These are phyloP conservation scores for Heliamphora pulchella DNA, from an alignment of 179 eudicot species.

Conservation along the genomic window DNA sequence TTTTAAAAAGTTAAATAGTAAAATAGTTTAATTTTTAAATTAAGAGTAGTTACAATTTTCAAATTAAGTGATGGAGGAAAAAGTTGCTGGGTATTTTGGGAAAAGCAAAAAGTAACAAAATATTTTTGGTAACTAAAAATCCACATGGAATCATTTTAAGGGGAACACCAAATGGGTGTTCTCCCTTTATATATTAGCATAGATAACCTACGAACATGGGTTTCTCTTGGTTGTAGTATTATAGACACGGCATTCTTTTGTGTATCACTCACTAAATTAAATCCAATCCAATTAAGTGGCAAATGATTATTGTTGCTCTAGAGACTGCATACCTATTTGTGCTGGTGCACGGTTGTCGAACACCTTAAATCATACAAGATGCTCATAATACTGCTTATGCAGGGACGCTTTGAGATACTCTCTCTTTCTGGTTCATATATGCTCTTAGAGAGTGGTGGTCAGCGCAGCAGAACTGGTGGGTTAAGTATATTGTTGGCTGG, in stretches of 20 bases:
- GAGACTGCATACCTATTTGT: background rate
- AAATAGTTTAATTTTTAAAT: too few species aligned
- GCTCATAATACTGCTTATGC: slow-evolving; percentile 14
- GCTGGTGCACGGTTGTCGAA: background rate
- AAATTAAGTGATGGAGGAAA: too few species aligned
- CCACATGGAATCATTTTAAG: too few species aligned
- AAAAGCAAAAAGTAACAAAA: too few species aligned
- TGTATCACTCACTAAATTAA: background rate
- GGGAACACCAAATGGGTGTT: too few species aligned
- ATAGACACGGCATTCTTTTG: background rate
- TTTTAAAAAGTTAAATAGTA: too few species aligned
- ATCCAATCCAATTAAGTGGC: background rate
- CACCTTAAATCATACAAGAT: background rate
- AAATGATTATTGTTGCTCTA: slow-evolving; percentile 1
- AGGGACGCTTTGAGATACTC: slow-evolving; percentile 43
- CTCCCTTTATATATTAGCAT: too few species aligned
- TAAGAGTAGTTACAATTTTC: too few species aligned
- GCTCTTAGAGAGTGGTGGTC: slow-evolving; percentile 27
- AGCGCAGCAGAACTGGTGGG: slow-evolving; percentile 34
- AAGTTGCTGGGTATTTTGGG: too few species aligned
- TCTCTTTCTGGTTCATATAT: slow-evolving; percentile 36
- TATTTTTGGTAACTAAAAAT: too few species aligned
- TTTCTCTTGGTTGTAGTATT: background rate
- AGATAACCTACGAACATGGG: background rate
- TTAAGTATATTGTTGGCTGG: slow-evolving; percentile 32